These are phyloP conservation scores for Oenanthe sinensis DNA, from an alignment of 129 eudicot genomes.

Conservation along the genomic window DNA sequence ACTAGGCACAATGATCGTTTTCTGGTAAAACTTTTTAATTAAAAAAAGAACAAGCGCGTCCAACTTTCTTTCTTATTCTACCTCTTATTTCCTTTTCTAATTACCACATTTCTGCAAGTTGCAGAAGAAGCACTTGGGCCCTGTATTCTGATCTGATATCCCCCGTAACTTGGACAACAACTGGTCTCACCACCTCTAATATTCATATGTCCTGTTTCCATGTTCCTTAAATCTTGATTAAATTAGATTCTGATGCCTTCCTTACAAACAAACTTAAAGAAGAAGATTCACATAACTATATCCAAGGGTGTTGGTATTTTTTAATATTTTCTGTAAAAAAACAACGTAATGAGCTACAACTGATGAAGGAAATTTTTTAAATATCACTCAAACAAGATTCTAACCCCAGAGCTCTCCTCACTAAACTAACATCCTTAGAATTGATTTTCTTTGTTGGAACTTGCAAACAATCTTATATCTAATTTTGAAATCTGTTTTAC, in stretches of 20 bases:
- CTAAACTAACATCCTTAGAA: too few species aligned
- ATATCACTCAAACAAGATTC: background rate
- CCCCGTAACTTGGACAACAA: background rate
- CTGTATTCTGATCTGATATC: constrained; percentile 37
- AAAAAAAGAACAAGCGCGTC: background rate
- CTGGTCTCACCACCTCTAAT: background rate
- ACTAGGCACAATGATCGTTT: background rate
- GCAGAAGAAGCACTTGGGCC: constrained; percentile 22
- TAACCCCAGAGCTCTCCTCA: background rate
- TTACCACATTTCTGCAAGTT: constrained; percentile 26
- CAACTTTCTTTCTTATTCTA: constrained; percentile 17
- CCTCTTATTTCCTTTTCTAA: background rate
- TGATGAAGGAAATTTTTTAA: background rate
- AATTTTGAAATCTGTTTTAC: too few species aligned
- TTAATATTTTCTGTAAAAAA: too few species aligned
- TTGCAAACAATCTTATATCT: too few species aligned
- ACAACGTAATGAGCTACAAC: too few species aligned
- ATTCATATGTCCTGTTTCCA: background rate
- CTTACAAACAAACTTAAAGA: constrained; percentile 18
- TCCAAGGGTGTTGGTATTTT: background rate
- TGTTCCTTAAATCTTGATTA: constrained; percentile 12
- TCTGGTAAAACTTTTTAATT: too few species aligned
- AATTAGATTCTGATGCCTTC: constrained; percentile 34
- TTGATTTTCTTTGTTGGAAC: too few species aligned
- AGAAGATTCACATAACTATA: background rate